phyloP scores from a whole-genome alignment of 164 flowering plant genomes.

The Macadamia tetraphylla region DNA sequence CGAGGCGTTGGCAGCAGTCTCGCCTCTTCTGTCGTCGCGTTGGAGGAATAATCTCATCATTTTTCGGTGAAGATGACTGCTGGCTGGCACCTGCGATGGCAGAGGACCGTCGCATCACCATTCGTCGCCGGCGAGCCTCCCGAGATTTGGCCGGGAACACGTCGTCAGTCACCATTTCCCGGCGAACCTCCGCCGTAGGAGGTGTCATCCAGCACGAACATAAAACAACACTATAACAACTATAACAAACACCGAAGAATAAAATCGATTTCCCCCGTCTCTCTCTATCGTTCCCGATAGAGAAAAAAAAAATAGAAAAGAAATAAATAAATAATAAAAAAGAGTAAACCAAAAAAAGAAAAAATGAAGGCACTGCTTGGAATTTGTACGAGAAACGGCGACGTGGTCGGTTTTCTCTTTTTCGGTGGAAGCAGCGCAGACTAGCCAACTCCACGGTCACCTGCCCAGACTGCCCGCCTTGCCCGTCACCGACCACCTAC shows the following conservation, averaged over 20 bases:
- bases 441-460: slow-evolving; percentile 10
- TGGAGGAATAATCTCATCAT: neutral
- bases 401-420: slow-evolving; percentile 9
- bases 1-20: neutral
- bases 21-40: slow-evolving; percentile 5
- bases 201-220: neutral
- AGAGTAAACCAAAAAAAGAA: neutral
- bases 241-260: neutral
- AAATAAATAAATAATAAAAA: neutral
- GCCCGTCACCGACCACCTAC: slow-evolving; percentile 16
- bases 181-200: slow-evolving; percentile 11
- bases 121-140: slow-evolving; percentile 31
- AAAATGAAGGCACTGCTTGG: neutral
- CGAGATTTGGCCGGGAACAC: slow-evolving; percentile 27
- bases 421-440: too few relatives aligned
- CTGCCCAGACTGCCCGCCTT: slow-evolving; percentile 15
- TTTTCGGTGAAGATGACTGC: neutral
- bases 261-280: neutral
- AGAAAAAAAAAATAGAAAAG: neutral
- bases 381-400: neutral
- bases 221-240: too few relatives aligned
- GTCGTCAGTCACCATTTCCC: slow-evolving; percentile 18
- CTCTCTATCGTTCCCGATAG: slow-evolving; percentile 2
- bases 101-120: slow-evolving; percentile 26
- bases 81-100: neutral